Evolutionary conservation across 192 early-diverging fungal species (phyloP).

Genomic region (Linnemannia zychae): DNA sequence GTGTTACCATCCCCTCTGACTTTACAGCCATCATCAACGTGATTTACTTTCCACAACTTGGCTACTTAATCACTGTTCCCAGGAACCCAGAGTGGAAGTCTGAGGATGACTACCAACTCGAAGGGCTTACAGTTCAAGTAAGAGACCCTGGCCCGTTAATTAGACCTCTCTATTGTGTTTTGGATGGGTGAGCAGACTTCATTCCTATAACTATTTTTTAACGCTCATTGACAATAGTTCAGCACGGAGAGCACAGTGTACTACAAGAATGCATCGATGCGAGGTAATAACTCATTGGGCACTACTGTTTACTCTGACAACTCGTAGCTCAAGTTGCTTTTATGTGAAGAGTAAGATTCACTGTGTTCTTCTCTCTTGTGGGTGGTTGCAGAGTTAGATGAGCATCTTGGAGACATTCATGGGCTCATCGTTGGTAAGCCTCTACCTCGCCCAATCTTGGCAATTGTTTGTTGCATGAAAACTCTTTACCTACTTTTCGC

Average conservation of each 20-base stretch:
- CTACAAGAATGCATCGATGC: slow-evolving; percentile 75
- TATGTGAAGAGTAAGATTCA: not conserved
- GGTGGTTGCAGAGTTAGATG: slow-evolving; percentile 74
- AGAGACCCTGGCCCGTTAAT: not conserved
- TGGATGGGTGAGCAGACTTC: too few species aligned
- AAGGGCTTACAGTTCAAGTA: slow-evolving; percentile 73
- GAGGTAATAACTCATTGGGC: slow-evolving; percentile 46
- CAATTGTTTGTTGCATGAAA: too few species aligned
- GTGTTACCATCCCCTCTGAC: slow-evolving; percentile 62
- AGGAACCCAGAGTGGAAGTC: slow-evolving; percentile 61
- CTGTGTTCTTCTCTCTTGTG: not conserved
- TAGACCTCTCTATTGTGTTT: too few species aligned
- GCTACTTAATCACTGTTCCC: slow-evolving; percentile 81
- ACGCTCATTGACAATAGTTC: slow-evolving; percentile 65
- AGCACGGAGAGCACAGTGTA: slow-evolving; percentile 73
- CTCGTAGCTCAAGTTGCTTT: not conserved
- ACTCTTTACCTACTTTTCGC: too few species aligned
- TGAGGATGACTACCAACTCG: slow-evolving; percentile 58
- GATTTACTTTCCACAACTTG: slow-evolving; percentile 86
- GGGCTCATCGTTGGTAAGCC: slow-evolving; percentile 79
- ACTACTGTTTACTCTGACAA: not conserved
- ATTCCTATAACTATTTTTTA: too few species aligned
- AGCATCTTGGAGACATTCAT: slow-evolving; percentile 87
- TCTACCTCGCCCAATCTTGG: too few species aligned
- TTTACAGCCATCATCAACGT: slow-evolving; percentile 72